Evolutionary conservation across 2,329 filamentous ascomycete genomes (phyloP).

Genomic region (Neofusicoccum cordaticola): DNA sequence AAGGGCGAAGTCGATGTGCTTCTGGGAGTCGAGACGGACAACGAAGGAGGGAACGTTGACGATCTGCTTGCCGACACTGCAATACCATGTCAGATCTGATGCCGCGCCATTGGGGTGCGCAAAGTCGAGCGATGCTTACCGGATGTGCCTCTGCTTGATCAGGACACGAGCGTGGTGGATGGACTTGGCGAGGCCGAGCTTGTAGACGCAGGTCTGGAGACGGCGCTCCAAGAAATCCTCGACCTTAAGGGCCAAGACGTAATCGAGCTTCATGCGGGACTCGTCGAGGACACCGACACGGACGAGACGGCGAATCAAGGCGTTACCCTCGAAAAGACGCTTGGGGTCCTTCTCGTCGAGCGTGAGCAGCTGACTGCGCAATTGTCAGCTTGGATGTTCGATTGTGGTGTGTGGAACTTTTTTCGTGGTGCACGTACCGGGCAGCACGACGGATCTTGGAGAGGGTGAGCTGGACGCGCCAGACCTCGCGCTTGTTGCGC

Average conservation of each 20-base stretch:
- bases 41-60: slow-evolving; percentile 99
- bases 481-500: slow-evolving; percentile 99
- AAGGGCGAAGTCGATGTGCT: slow-evolving; percentile 99
- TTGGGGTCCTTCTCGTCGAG: slow-evolving; percentile 99
- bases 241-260: slow-evolving; percentile 97
- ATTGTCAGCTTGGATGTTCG: not conserved
- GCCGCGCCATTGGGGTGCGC: slow-evolving; percentile 2
- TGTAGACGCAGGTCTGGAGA: slow-evolving; percentile 99
- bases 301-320: slow-evolving; percentile 99
- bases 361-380: slow-evolving; percentile 90
- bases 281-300: slow-evolving; percentile 99
- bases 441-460: slow-evolving; percentile 99
- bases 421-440: slow-evolving; percentile 65
- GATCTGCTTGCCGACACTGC: slow-evolving; percentile 97
- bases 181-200: slow-evolving; percentile 99
- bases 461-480: slow-evolving; percentile 98
- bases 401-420: not conserved
- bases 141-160: slow-evolving; percentile 99
- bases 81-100: not conserved
- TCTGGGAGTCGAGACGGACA: slow-evolving; percentile 99
- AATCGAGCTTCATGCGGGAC: slow-evolving; percentile 99
- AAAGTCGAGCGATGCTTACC: slow-evolving; percentile 41
- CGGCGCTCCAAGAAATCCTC: slow-evolving; percentile 99
- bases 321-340: slow-evolving; percentile 99
- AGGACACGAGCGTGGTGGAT: slow-evolving; percentile 99